Percentiles rank a stretch among this genome's conserved stretches.
These are phyloP conservation scores for Ogataea parapolymorpha DNA, from an alignment of 805 yeast species.

Conservation along the genomic window DNA sequence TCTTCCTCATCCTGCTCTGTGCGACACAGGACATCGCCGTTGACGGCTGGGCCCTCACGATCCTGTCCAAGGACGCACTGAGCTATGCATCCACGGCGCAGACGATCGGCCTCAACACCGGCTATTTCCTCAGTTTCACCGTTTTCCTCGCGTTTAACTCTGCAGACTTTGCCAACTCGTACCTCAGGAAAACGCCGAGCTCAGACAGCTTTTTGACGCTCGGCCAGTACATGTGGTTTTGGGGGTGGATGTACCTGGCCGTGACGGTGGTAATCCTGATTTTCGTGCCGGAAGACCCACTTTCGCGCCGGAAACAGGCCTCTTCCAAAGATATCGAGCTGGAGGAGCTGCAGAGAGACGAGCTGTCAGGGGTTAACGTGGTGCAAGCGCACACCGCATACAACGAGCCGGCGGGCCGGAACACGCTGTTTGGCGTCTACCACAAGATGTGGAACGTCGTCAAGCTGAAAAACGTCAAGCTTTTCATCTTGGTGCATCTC, in stretches of 20 bases:
- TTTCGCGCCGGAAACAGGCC: slow-evolving; percentile 32
- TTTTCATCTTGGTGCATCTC: slow-evolving; percentile 70
- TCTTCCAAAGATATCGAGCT: slow-evolving; percentile 23
- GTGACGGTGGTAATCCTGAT: slow-evolving; percentile 61
- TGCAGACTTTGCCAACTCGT: slow-evolving; percentile 87
- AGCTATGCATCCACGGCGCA: slow-evolving; percentile 97
- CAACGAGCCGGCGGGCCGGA: slow-evolving; percentile 14
- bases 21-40: slow-evolving; percentile 99
- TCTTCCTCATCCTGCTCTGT: slow-evolving; percentile 76
- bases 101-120: slow-evolving; percentile 90
- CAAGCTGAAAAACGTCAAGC: slow-evolving; percentile 65
- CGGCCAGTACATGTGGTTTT: slow-evolving; percentile 69
- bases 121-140: slow-evolving; percentile 89
- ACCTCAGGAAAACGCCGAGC: slow-evolving; percentile 58
- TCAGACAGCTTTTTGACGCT: slow-evolving; percentile 67
- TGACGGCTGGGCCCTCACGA: slow-evolving; percentile 97
- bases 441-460: slow-evolving; percentile 65
- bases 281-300: slow-evolving; percentile 71
- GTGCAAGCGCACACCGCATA: slow-evolving; percentile 27
- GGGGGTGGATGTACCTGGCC: slow-evolving; percentile 69
- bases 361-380: slow-evolving; percentile 12
- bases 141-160: slow-evolving; percentile 88
- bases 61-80: slow-evolving; percentile 70
- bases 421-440: slow-evolving; percentile 53
- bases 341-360: slow-evolving; percentile 19